Evolutionary conservation across 164 flowering plant genomes (phyloP).

Genomic region (Kalanchoe fedtschenkoi): DNA sequence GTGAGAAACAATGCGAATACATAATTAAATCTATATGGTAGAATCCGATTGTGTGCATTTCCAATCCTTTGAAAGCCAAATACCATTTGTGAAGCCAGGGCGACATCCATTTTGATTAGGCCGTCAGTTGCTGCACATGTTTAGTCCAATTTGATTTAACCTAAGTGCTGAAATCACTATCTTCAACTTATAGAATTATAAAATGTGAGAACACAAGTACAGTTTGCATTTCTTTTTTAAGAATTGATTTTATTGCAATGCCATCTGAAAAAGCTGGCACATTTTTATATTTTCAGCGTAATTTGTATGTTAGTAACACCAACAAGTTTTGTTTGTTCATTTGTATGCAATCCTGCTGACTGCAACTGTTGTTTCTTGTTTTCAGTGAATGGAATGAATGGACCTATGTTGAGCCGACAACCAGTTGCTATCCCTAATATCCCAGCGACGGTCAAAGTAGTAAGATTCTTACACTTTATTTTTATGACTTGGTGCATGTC

Average conservation of each 20-base stretch:
- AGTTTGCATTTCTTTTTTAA: not conserved
- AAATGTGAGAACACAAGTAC: not conserved
- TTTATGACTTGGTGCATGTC: not conserved
- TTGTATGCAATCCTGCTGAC: conserved; percentile 9
- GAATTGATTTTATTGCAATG: not conserved
- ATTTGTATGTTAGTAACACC: not conserved
- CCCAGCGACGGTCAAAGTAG: conserved; percentile 77
- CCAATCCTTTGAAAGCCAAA: not conserved
- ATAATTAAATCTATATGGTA: too few species aligned
- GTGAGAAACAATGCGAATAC: not conserved
- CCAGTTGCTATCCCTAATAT: conserved; percentile 42
- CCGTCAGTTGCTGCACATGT: too few species aligned
- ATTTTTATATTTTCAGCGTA: not conserved
- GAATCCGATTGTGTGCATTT: too few species aligned
- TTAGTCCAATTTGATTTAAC: not conserved
- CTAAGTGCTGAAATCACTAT: not conserved
- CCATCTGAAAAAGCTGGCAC: not conserved
- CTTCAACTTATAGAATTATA: too few species aligned
- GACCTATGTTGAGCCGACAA: conserved; percentile 50
- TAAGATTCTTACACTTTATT: conserved; percentile 23
- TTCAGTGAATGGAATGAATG: conserved; percentile 77
- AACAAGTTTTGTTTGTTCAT: not conserved
- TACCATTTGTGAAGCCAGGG: not conserved
- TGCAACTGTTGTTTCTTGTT: conserved; percentile 8
- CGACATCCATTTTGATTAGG: too few species aligned